Evolutionary conservation across 345 rosid species (phyloP), one percentile per base, ranked within the genome.

Genomic region (Populus euphratica): DNA sequence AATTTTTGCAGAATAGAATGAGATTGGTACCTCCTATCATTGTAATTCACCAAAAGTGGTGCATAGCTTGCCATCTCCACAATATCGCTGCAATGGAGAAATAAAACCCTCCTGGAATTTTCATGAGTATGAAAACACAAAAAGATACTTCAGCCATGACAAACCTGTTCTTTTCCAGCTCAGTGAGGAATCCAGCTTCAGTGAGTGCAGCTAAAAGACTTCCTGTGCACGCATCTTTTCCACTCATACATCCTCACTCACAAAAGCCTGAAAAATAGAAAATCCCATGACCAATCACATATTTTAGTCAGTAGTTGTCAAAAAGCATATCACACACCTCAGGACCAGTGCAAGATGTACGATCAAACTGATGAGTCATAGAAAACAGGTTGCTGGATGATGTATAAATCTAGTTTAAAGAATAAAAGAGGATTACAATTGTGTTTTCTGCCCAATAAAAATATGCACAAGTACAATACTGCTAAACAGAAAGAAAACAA

Each of bases 1-100:
- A 70, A 61, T 31, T 52, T 18, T 74, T 29, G 56, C 12, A 52
- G 29, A 39, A 11, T 54, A 49, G 13, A 39, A 65, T 38, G 63
- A 16, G 81, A 35, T 21, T 69, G 39, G 20, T 86, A 94, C 98
- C 93, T 78, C 82, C 98, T 88, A 77, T 96, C 93, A 23, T 92
- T 93, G 80, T 88, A 13, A 81, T 96, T 86, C 77, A 91, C 97
- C 93, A 93, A 10, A 68, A 96, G 96, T 1, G 99, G 99, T 21
- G 99, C 99, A 79, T 92, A 91, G 80, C 98, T 90, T 27, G 97
- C 97, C 98, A 96, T 96, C 75, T 85, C 89, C 59, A 96, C 98
- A 21, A 89, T 33, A 86, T 96, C 97, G 75, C 99, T 96, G 91
- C 85, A 83, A 70, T 39, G 27, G 36, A 80, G 61, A 67, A 62